phyloP scores from a whole-genome alignment of 106 monocot genomes.

The Dactylorhiza incarnata region DNA sequence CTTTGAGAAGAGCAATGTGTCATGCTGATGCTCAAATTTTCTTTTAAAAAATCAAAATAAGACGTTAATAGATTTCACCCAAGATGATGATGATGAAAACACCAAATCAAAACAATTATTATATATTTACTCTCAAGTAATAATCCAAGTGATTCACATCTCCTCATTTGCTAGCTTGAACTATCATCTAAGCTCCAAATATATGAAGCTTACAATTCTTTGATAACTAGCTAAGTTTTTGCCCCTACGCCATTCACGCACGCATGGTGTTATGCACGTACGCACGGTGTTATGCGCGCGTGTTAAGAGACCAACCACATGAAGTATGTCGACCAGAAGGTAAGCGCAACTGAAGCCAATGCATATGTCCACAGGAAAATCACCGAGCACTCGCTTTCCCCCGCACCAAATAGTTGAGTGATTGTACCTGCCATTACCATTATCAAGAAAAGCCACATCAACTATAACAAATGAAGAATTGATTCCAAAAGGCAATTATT shows the following conservation, averaged over 20 bases:
- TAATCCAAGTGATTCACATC: not conserved
- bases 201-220: not conserved
- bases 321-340: conserved; percentile 62
- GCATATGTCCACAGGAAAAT: conserved; percentile 63
- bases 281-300: not conserved
- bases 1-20: too few relatives aligned
- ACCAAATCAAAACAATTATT: not conserved
- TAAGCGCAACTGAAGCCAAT: conserved; percentile 58
- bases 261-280: not conserved
- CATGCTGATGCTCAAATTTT: too few relatives aligned
- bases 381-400: conserved; percentile 67
- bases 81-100: not conserved
- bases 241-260: not conserved
- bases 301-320: conserved; percentile 52
- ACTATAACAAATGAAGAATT: not conserved
- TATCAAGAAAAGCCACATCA: not conserved
- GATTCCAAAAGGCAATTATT: too few relatives aligned
- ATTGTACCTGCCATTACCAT: conserved; percentile 39
- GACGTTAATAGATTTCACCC: too few relatives aligned
- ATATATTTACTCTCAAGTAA: not conserved
- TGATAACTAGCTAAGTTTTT: not conserved
- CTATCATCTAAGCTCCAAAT: not conserved
- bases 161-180: not conserved
- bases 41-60: too few relatives aligned
- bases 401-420: conserved; percentile 63